Evolutionary conservation across 441 rosid genomes (phyloP).

Genomic region (Syzygium malaccense): DNA sequence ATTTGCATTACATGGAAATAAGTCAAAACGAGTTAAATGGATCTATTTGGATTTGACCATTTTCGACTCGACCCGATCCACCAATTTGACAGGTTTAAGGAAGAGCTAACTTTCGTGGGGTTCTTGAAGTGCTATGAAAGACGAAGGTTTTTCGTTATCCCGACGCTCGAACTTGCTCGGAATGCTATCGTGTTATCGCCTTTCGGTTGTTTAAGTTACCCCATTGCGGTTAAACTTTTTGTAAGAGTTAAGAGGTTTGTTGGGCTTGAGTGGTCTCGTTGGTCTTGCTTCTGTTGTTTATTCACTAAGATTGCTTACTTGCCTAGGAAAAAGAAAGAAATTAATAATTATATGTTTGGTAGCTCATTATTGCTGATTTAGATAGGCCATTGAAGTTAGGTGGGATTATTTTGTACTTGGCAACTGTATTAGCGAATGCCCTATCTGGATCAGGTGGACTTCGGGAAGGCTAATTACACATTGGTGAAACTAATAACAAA

Average conservation of each 20-base stretch:
- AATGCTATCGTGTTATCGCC: background rate
- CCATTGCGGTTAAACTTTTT: background rate
- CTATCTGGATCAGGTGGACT: background rate
- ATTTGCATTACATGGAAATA: too few species aligned
- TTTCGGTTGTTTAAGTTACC: background rate
- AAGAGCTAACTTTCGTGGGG: background rate
- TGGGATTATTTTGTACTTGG: background rate
- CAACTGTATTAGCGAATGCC: background rate
- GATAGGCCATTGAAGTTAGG: background rate
- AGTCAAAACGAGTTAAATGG: too few species aligned
- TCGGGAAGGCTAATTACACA: background rate
- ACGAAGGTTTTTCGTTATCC: background rate
- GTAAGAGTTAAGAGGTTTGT: background rate
- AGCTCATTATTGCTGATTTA: background rate
- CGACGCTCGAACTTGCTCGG: background rate
- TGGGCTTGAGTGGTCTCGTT: background rate
- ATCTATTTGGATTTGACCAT: too few species aligned
- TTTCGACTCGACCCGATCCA: too few species aligned
- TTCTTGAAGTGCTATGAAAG: background rate
- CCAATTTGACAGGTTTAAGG: too few species aligned
- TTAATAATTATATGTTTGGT: background rate
- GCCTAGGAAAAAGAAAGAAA: background rate
- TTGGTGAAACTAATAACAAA: background rate
- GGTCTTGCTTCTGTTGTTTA: background rate
- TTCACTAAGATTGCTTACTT: background rate